These are phyloP conservation scores for Periconia sp. DNA, from an alignment of 2,329 filamentous ascomycete genomes.

Conservation along the genomic window DNA sequence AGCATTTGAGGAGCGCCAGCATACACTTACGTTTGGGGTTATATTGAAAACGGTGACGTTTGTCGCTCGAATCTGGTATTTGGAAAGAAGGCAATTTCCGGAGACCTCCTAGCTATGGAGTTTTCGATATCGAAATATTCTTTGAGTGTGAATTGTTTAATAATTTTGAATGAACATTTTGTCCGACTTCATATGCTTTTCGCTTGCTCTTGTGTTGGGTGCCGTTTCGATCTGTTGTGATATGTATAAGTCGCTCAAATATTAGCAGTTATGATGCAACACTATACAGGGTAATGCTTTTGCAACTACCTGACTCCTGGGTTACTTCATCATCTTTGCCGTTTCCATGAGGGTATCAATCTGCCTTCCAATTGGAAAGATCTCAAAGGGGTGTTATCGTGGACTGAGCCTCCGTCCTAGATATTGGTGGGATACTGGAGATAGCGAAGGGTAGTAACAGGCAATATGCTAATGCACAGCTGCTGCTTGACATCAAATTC, in stretches of 20 bases:
- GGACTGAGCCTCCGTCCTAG: not conserved
- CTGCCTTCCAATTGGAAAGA: not conserved
- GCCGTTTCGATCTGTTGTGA: not conserved
- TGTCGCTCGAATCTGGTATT: conserved; percentile 18
- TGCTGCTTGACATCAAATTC: not conserved
- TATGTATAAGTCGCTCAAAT: too few species aligned
- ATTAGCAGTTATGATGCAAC: not conserved
- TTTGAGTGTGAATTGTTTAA: conserved; percentile 12
- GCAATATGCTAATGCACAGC: not conserved
- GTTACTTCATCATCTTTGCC: not conserved
- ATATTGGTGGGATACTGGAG: not conserved
- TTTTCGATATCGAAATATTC: conserved; percentile 7
- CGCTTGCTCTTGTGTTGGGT: not conserved
- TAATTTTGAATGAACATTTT: conserved; percentile 9
- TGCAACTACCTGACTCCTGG: not conserved
- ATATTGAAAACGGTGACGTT: conserved; percentile 5
- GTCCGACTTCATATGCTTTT: not conserved
- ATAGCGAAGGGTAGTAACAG: not conserved
- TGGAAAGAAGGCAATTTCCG: conserved; percentile 7
- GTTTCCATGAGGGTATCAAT: not conserved
- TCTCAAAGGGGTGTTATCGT: not conserved
- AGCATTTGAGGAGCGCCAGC: not conserved
- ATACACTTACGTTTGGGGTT: not conserved
- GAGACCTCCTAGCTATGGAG: not conserved
- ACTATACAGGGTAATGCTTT: not conserved